Base-by-base conservation (phyloP, 352 stramenopile species). In the Pythium myriotylum region DNA sequence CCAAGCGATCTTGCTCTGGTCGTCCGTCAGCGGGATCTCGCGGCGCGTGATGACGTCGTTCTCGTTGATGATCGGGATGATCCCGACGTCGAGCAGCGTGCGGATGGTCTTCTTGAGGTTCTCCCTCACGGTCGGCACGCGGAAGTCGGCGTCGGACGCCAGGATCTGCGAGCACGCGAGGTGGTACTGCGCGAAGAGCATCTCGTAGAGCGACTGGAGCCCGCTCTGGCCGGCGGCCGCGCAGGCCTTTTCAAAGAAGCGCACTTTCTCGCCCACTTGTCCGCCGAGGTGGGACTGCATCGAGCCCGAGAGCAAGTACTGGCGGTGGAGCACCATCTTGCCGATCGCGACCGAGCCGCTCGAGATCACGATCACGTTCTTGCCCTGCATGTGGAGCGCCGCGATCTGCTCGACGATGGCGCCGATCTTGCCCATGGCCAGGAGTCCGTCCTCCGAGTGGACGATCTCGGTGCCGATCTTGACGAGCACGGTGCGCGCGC, bases 381-480 rank as follows among this genome's bases (percentile, higher is more conserved):
- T 80, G 35, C 86, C 86, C 49, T 88, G 80, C 80, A 92, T 92
- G 66, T 94, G 83, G 55, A 94, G 67, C 59, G 63, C 68, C 27
- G 84, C 84, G 68, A 94, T 91, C 76, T 84, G 83, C 76, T 94
- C 86, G 33, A 94, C 76, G 67, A 94, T 91, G 48, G 79, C 81
- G 26, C 85, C 85, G 60, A 92, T 94, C 61, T 92, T 84, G n/a
- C 85, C 85, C 74, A 94, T 89, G 47, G 85, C 78, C 46, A 94
- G 62, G 20, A 92, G 62, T 3, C 85, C 85, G 42, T 92, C 79
- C 20, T 76, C 65, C 45, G 83, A 92, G 72, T 91, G 81, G 54
- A 94, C 84, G 59, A 92, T 91, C 70, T 94, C 85, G 26, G 83
- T 92, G 66, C 85, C 85, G 64, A 94, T 89, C 61, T 94, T 94